Base-by-base conservation (phyloP, 306 rosid species). In the Ammopiptanthus mongolicus region DNA sequence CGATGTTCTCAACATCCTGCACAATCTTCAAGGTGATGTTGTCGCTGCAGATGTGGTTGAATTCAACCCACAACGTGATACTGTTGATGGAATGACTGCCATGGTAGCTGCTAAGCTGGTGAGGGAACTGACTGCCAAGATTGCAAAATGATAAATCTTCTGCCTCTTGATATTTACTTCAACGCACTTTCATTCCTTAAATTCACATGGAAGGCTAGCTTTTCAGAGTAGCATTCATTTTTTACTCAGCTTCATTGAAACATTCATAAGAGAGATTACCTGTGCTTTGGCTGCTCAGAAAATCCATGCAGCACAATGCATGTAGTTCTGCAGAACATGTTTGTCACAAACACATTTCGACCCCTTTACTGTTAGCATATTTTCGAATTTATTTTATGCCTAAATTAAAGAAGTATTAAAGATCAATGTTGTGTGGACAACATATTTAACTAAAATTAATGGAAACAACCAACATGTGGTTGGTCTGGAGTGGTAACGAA, bases 91-190 rank as follows among this genome's bases (percentile, higher is more conserved):
- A 75, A 92, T 95, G 99, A 95, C 99, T 23, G 99, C 97, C 44
- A 95, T 95, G 99, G 99, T 95, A 69, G 98, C 97, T 57, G 99
- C 99, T 5, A 95, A 95, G 87, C 75, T 95, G 74, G 99, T 92
- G 48, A 88, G 97, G 85, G 99, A 95, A 77, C 44, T 92, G 77
- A 41, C 96, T 23, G 99, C 97, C 0, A 92, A 95, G 89, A 92
- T 95, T 41, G 74, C 98, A 42, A 92, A 90, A 81, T 94, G 80
- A 85, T 50, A 65, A 6, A 52, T 42, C 15, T 21, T 11, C 55
- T 33, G 23, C 15, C 61, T n/a, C n/a, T n/a, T n/a, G n/a, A n/a
- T n/a, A n/a, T n/a, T n/a, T n/a, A n/a, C n/a, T n/a, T n/a, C n/a
- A n/a, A n/a, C n/a, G n/a, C n/a, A n/a, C n/a, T n/a, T n/a, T 29